Base-by-base conservation (phyloP, 2,329 filamentous ascomycete genomes). In the Sarocladium strictum region DNA sequence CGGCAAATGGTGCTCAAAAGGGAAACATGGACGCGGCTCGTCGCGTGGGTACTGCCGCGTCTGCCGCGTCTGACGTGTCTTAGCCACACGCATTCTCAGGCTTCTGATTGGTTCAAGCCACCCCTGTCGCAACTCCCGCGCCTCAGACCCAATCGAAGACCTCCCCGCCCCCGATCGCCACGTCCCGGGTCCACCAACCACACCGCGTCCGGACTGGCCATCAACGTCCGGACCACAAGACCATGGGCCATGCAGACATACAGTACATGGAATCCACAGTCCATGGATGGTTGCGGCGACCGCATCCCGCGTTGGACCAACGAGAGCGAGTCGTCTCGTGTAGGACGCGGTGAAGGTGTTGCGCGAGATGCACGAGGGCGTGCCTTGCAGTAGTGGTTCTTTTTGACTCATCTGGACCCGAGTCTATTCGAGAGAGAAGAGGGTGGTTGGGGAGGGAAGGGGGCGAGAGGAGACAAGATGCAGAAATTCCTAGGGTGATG, bases 51-150 rank as follows among this genome's bases (percentile, higher is more conserved):
- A 4, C 6, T 4, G 23, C 43, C 43, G 43, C 24, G 43, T 47
- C 43, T 47, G 23, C 43, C 43, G 43, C 43, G 43, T 47, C 43
- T 27, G 43, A 47, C 43, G 43, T 47, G 43, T 47, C 43, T n/a
- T 21, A 47, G 43, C 43, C 43, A 47, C 43, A 47, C 43, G 23
- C 27, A n/a, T 47, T 47, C 43, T 29, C 12, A 3, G 6, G 3
- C 7, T 24, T 12, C 23, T 47, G 43, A 47, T 47, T 47, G 43
- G 43, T 17, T 15, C 3, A n/a, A 47, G 29, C 5, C 40, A 47
- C 21, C 43, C 17, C 43, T 27, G 43, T 47, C 23, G 43, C 43
- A 47, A 24, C 43, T 47, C 23, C 43, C 43, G 43, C 43, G 43
- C 24, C 43, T 29, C 43, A 27, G 43, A 47, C 43, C 43, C 43